Percentiles rank a stretch among this genome's conserved stretches.
These are phyloP conservation scores for Pleurozium schreberi DNA, from an alignment of 225 moss, liverwort and hornwort genomes.

Conservation along the genomic window DNA sequence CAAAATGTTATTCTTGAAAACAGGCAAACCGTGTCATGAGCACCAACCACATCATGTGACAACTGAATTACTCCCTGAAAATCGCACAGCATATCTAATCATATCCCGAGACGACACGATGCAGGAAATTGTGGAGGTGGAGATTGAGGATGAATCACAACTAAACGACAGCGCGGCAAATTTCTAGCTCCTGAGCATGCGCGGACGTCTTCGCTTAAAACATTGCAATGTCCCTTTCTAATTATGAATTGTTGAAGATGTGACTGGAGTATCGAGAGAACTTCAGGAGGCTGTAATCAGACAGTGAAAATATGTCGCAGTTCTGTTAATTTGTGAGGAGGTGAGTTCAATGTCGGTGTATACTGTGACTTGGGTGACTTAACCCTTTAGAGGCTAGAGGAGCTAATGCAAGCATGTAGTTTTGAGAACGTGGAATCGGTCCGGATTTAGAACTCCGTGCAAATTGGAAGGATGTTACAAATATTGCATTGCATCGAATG, in stretches of 20 bases:
- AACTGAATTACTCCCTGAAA: slow-evolving; percentile 14
- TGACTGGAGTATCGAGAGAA: neutral
- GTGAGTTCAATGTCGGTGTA: neutral
- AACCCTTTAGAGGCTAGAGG: neutral
- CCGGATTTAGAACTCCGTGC: neutral
- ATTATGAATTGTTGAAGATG: neutral
- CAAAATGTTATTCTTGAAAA: slow-evolving; percentile 46
- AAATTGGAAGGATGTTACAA: neutral
- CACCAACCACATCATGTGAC: slow-evolving; percentile 58
- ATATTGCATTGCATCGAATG: neutral
- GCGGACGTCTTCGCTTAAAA: neutral
- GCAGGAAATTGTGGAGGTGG: slow-evolving; percentile 56
- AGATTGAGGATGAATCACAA: slow-evolving; percentile 55
- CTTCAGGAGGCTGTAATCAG: neutral
- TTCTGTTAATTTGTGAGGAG: neutral
- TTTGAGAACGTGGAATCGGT: neutral
- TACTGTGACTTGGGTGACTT: neutral
- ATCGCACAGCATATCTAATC: neutral
- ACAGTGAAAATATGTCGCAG: neutral
- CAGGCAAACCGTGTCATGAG: slow-evolving; percentile 43
- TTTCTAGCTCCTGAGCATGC: slow-evolving; percentile 18
- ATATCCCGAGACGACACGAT: neutral
- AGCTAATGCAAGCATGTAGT: neutral
- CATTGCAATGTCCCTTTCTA: neutral
- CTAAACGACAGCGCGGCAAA: slow-evolving; percentile 55